Percentiles rank a stretch among this genome's conserved stretches.
Conservation (phyloP, 495 filamentous ascomycete species). For the Monascus purpureus region DNA sequence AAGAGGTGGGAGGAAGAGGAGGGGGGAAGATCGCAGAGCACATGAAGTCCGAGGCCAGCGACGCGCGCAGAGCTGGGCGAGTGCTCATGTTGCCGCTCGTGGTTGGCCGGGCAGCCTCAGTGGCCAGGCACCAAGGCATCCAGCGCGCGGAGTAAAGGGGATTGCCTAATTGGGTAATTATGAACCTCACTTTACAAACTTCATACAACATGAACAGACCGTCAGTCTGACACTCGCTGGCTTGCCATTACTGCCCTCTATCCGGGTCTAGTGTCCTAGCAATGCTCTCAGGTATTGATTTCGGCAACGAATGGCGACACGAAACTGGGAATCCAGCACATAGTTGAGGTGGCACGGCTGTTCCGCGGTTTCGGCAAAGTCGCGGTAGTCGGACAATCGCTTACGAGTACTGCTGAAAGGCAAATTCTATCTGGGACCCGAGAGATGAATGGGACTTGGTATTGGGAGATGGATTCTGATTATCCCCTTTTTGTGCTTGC, state of each 20-base stretch:
- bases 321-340: neutral
- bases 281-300: neutral
- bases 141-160: too few species aligned
- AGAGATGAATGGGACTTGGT: neutral
- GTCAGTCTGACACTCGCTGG: neutral
- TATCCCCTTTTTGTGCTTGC: slow-evolving; percentile 1
- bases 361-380: neutral
- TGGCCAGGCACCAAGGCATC: too few species aligned
- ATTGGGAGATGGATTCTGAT: neutral
- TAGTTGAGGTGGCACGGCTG: neutral
- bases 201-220: too few species aligned
- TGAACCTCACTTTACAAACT: too few species aligned
- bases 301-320: neutral
- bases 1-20: slow-evolving; percentile 2
- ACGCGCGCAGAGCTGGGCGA: too few species aligned
- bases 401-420: neutral
- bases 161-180: too few species aligned
- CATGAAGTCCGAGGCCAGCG: neutral
- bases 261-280: neutral
- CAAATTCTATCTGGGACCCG: neutral
- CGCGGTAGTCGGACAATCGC: slow-evolving; percentile 1
- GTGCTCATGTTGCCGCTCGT: neutral
- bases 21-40: neutral
- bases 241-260: neutral
- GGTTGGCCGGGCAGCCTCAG: neutral